These are phyloP conservation scores for Colletotrichum navitas DNA, from an alignment of 2,329 filamentous ascomycete species.

Conservation along the genomic window DNA sequence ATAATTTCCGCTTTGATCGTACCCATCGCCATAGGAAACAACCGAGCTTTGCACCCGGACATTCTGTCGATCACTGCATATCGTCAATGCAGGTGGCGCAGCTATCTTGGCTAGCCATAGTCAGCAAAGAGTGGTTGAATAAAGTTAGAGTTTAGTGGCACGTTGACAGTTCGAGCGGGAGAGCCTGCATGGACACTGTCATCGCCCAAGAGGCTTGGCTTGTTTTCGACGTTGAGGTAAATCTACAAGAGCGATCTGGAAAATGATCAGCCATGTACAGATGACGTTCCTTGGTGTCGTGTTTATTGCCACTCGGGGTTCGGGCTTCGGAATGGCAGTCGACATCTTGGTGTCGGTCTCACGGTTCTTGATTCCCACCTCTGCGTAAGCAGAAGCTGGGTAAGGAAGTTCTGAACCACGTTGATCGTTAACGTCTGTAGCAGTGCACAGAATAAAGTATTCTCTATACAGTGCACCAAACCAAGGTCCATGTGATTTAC, in stretches of 20 bases:
- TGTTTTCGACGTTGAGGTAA: neutral
- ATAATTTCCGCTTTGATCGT: neutral
- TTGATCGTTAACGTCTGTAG: neutral
- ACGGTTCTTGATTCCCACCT: neutral
- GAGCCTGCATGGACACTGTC: neutral
- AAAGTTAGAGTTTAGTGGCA: slow-evolving; percentile 1
- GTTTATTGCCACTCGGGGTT: neutral
- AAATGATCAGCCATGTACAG: no score
- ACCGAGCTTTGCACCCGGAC: neutral
- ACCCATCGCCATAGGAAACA: neutral
- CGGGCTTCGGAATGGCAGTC: neutral
- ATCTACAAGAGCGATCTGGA: neutral
- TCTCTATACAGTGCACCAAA: no score
- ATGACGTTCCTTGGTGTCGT: no score
- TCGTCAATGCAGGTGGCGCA: neutral
- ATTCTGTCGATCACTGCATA: neutral
- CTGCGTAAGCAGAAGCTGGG: slow-evolving; percentile 1
- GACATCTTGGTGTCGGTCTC: slow-evolving; percentile 2
- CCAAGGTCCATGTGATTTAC: neutral
- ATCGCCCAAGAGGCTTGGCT: neutral
- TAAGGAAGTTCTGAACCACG: no score
- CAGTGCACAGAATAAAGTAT: neutral
- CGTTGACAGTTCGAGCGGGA: neutral
- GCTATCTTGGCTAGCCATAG: neutral
- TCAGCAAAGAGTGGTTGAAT: neutral